A percentile compares a stretch with the other conserved stretches of the same genome.
Evolutionary conservation across 371 early-diverging fungal species (phyloP).

Genomic region (Lichtheimia hyalospora): DNA sequence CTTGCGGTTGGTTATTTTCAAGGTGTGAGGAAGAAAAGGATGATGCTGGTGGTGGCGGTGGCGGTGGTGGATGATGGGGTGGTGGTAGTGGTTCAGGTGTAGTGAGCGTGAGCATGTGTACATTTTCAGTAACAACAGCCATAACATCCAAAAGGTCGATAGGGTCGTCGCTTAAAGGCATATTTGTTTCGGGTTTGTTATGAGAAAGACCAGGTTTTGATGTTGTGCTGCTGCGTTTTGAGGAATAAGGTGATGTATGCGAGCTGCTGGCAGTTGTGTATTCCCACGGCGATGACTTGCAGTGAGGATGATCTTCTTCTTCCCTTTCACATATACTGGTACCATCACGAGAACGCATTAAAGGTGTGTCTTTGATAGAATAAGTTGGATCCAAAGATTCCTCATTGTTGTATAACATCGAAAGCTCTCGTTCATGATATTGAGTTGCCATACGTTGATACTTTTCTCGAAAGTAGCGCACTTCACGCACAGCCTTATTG

Average conservation of each 20-base stretch:
- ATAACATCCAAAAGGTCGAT: background rate
- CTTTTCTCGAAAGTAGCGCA: constrained; percentile 12
- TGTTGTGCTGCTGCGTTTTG: background rate
- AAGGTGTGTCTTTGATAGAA: background rate
- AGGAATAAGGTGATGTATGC: background rate
- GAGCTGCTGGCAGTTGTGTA: too few species aligned
- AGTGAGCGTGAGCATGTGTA: too few species aligned
- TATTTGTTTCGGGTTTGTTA: background rate
- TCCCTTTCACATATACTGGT: background rate
- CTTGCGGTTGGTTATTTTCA: background rate
- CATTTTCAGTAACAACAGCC: background rate
- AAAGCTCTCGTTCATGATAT: background rate
- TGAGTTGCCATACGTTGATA: constrained; percentile 3
- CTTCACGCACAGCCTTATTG: constrained; percentile 19
- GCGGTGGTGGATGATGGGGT: constrained; percentile 6
- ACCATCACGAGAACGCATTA: background rate
- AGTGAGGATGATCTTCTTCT: background rate
- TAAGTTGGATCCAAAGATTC: background rate
- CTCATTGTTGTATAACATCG: too few species aligned
- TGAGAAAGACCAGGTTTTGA: background rate
- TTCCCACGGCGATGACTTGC: too few species aligned
- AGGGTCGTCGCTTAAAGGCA: background rate
- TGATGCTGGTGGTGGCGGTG: constrained; percentile 3
- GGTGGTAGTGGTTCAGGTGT: background rate
- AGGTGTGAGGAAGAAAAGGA: too few species aligned